Conservation (phyloP, 192 early-diverging fungal genomes). For the Kappamyces sp. region DNA sequence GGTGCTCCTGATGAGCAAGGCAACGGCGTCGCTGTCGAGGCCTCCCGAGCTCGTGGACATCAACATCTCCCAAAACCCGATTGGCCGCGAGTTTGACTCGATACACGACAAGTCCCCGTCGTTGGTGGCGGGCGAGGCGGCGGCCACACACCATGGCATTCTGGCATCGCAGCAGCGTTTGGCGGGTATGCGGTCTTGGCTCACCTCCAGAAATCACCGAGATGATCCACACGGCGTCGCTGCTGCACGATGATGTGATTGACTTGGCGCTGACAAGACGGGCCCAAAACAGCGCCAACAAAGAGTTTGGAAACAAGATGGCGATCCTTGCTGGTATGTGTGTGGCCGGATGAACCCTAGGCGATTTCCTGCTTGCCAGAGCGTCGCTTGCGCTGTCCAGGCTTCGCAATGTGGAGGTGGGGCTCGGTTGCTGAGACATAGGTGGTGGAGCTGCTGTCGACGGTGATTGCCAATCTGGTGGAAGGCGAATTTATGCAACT, state of each 20-base stretch:
- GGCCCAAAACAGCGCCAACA: constrained; percentile 69
- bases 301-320: constrained; percentile 94
- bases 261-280: constrained; percentile 72
- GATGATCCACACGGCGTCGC: constrained; percentile 95
- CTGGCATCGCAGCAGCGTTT: constrained; percentile 84
- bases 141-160: constrained; percentile 31
- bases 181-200: constrained; percentile 28
- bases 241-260: constrained; percentile 93
- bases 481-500: constrained; percentile 99
- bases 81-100: not conserved
- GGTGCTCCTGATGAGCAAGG: constrained; percentile 83
- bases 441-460: constrained; percentile 87
- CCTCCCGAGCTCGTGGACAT: not conserved
- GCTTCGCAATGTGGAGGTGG: constrained; percentile 70
- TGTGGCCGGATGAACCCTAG: not conserved
- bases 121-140: not conserved
- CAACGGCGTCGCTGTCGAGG: constrained; percentile 44
- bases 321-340: constrained; percentile 68
- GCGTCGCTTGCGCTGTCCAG: constrained; percentile 87
- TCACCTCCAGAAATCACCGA: constrained; percentile 74
- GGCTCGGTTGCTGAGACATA: too few species aligned
- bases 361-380: constrained; percentile 88
- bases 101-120: not conserved
- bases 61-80: constrained; percentile 7
- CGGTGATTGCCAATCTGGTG: constrained; percentile 86